Evolutionary conservation across 1,284 basidiomycete species (phyloP).

Genomic region (Uromyces viciae-fabae): DNA sequence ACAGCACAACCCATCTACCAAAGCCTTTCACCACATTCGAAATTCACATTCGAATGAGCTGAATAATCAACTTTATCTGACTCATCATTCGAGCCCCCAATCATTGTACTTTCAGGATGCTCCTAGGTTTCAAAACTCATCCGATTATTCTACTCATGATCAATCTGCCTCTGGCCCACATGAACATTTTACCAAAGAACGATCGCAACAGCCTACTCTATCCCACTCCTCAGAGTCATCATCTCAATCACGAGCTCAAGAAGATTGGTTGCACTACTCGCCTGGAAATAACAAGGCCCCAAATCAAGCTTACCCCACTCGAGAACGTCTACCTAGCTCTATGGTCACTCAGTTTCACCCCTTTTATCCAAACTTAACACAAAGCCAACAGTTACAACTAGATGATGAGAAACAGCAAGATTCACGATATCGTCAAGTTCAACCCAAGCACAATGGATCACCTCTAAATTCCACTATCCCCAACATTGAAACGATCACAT

Average conservation of each 20-base stretch:
- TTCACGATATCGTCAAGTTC: neutral
- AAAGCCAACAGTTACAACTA: constrained; percentile 17
- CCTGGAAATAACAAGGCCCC: neutral
- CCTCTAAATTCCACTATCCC: neutral
- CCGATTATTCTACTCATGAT: neutral
- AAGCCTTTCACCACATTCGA: neutral
- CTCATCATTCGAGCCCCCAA: constrained; percentile 1
- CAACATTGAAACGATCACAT: neutral
- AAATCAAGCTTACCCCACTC: neutral
- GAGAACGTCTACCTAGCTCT: neutral
- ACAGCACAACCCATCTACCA: neutral
- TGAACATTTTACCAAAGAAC: neutral
- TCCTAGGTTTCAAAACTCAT: neutral
- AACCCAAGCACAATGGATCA: neutral
- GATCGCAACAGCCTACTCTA: neutral
- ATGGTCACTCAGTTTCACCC: constrained; percentile 9
- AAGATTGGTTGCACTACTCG: too few relatives aligned
- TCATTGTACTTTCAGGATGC: neutral
- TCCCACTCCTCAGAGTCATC: neutral
- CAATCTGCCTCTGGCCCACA: neutral
- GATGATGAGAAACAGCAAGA: constrained; percentile 23
- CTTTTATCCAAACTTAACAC: neutral
- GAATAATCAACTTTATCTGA: neutral
- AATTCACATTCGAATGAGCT: constrained; percentile 2
- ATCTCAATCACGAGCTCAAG: neutral